Evolutionary conservation across 768 basidiomycete genomes (phyloP).

Genomic region (Fomitopsis serialis): DNA sequence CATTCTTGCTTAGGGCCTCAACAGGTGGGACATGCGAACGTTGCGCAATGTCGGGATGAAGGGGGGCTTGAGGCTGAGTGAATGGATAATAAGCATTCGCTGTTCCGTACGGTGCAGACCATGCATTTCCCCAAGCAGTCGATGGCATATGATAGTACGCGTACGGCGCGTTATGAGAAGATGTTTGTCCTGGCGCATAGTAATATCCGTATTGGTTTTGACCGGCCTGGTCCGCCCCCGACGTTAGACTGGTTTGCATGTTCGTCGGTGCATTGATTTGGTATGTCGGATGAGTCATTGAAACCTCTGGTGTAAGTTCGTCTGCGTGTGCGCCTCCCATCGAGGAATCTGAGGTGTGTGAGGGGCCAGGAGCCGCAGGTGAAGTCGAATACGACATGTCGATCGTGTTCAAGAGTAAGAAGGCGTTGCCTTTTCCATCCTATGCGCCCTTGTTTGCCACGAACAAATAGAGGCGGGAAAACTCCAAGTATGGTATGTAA

Average conservation of each 20-base stretch:
- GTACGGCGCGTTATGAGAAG: slow-evolving; percentile 2
- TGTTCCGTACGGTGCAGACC: slow-evolving; percentile 1
- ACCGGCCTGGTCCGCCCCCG: neutral
- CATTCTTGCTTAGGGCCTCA: neutral
- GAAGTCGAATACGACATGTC: neutral
- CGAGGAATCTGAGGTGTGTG: no score
- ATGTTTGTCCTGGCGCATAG: slow-evolving; percentile 1
- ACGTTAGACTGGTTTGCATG: no score
- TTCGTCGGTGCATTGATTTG: no score
- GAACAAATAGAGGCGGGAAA: neutral
- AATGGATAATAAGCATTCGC: slow-evolving; percentile 12
- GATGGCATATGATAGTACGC: slow-evolving; percentile 20
- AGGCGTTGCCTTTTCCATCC: neutral
- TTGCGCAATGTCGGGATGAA: neutral
- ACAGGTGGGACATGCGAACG: no score
- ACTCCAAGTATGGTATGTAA: neutral
- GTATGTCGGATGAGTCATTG: no score
- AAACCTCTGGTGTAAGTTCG: no score
- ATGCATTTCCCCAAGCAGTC: slow-evolving; percentile 16
- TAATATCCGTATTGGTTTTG: neutral
- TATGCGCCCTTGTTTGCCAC: slow-evolving; percentile 3
- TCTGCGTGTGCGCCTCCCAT: no score
- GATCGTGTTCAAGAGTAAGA: neutral
- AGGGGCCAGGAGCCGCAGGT: no score
- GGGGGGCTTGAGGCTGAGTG: slow-evolving; percentile 9